Conservation (phyloP, 495 filamentous ascomycete genomes). For the Neurospora sp. region DNA sequence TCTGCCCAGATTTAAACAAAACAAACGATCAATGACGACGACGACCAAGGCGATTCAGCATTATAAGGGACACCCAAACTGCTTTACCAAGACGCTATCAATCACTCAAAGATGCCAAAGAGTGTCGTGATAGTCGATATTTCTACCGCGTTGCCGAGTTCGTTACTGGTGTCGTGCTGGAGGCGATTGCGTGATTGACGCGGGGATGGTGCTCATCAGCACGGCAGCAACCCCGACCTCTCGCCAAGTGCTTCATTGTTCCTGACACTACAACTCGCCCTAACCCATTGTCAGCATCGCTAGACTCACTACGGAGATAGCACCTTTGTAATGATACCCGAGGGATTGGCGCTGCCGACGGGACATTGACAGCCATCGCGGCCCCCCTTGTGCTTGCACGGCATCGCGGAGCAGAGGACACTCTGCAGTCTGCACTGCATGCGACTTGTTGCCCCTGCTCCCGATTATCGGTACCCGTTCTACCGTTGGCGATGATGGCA, state of each 20-base stretch:
- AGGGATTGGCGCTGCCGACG: not conserved
- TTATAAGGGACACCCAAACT: not conserved
- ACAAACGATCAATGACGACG: not conserved
- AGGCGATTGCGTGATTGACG: slow-evolving; percentile 16
- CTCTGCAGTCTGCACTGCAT: not conserved
- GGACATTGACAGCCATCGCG: not conserved
- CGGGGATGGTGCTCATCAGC: slow-evolving; percentile 10
- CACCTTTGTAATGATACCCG: not conserved
- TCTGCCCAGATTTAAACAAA: not conserved
- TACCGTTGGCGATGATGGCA: not conserved
- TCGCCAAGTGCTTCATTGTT: not conserved
- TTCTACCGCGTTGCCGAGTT: not conserved
- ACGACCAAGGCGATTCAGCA: not conserved
- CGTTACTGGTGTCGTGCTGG: not conserved
- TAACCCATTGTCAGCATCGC: not conserved
- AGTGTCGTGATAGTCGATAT: not conserved
- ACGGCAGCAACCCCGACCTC: not conserved
- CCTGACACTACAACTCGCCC: not conserved
- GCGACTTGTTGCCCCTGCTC: not conserved
- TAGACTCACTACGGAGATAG: not conserved
- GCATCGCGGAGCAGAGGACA: not conserved
- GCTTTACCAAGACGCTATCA: not conserved
- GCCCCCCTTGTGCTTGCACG: not conserved
- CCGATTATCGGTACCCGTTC: slow-evolving; percentile 1
- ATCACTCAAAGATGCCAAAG: not conserved